phyloP scores from a whole-genome alignment of 257 asterid genomes.

The Plantago major region DNA sequence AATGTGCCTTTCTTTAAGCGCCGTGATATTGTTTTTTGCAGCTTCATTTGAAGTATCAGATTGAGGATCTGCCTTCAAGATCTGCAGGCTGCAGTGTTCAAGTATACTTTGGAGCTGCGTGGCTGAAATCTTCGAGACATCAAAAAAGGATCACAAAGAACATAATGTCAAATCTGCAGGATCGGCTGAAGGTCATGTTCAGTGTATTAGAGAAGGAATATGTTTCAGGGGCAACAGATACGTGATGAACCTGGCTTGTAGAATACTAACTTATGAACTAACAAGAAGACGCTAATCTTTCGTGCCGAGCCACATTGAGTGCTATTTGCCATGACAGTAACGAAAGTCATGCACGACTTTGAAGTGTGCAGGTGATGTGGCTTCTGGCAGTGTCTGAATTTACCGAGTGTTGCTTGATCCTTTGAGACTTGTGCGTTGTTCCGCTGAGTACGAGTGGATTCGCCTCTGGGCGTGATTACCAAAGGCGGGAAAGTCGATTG shows the following conservation, averaged over 20 bases:
- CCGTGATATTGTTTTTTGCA: slow-evolving; percentile 29
- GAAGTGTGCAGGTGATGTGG: not conserved
- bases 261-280: not conserved
- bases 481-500: not conserved
- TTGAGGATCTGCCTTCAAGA: slow-evolving; percentile 68
- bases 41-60: slow-evolving; percentile 87
- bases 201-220: slow-evolving; percentile 84
- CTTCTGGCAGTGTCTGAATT: not conserved
- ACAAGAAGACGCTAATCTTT: not conserved
- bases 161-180: slow-evolving; percentile 62
- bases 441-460: not conserved
- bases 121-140: slow-evolving; percentile 73
- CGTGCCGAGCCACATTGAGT: not conserved
- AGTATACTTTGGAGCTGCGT: slow-evolving; percentile 69
- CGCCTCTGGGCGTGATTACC: not conserved
- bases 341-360: not conserved
- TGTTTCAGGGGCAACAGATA: slow-evolving; percentile 35
- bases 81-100: slow-evolving; percentile 78
- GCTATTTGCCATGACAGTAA: slow-evolving; percentile 6
- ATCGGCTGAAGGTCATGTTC: slow-evolving; percentile 74
- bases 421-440: not conserved
- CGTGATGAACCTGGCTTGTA: not conserved
- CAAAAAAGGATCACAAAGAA: slow-evolving; percentile 81
- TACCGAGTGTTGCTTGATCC: not conserved
- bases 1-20: slow-evolving; percentile 1